Evolutionary conservation across 768 basidiomycete species (phyloP), one percentile per base, ranked within the genome.

Genomic region (Mycena rebaudengoi): DNA sequence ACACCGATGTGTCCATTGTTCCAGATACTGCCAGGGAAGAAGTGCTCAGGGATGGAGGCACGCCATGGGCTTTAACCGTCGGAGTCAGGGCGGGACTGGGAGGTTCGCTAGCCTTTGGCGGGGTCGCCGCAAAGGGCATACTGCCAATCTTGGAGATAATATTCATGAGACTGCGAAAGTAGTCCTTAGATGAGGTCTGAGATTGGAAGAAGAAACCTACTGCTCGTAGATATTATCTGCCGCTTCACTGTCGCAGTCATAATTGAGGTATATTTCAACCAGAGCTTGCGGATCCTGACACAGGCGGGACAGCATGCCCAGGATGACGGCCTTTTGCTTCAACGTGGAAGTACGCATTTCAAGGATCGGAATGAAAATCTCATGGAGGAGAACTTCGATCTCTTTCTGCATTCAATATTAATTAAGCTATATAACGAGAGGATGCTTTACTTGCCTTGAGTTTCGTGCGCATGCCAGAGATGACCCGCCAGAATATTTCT

Each of bases 231-330:
- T 96, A 78, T 99, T 99, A 72, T 98, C 97, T 11, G 86, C 86
- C 5, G 97, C 95, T 62, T 95, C 91, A 62, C 95, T 88, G 72
- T 99, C 98, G 74, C 98, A 99, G 73, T 99, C 98, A 73, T 99
- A 99, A 76, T 99, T 99, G 74, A 99, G 89, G 79, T 99, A 99
- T 60, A 99, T 89, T 76, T 99, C 98, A 29, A 99, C 98, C 20
- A 99, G 82, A 10, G 97, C 96, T 75, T 99, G 98, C 2, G 98
- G 96, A 72, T 99, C 98, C 75, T 97, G 94, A 71, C 94, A 96
- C 16, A 99, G 79, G 40, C 92, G 88, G 18, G 87, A 88, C 29
- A 97, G 75, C 91, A 98, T 96, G 39, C 88, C 90, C 52, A 99
- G 83, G 54, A 99, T 94, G 49, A 95, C 88, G 4, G 91, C 91